These are phyloP conservation scores for Cladophialophora bantiana DNA, from an alignment of 2,329 filamentous ascomycete species.

Conservation along the genomic window DNA sequence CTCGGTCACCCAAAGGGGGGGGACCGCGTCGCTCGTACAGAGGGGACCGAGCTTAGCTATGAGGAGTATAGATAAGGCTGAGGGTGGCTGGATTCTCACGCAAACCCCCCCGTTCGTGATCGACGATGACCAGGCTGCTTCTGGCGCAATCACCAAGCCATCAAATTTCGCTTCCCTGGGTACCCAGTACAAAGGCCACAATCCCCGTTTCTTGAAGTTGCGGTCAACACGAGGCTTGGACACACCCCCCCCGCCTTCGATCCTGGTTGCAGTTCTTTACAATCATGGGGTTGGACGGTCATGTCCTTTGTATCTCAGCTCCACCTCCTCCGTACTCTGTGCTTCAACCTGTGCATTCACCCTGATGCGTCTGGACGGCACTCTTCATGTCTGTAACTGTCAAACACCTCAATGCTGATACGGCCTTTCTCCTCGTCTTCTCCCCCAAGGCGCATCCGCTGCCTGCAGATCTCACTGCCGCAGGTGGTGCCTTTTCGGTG, in stretches of 20 bases:
- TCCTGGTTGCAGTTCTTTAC: neutral
- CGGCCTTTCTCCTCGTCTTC: constrained; percentile 46
- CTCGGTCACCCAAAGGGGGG: neutral
- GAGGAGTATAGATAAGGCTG: neutral
- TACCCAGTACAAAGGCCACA: too few relatives aligned
- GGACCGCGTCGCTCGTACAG: neutral
- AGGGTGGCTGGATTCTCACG: neutral
- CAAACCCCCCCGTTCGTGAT: neutral
- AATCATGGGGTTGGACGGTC: neutral
- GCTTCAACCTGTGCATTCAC: neutral
- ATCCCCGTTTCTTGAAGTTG: too few relatives aligned
- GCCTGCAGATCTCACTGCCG: constrained; percentile 26
- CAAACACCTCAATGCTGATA: constrained; percentile 44
- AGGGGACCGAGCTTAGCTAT: neutral
- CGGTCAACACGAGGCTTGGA: too few relatives aligned
- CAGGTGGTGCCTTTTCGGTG: constrained; percentile 61
- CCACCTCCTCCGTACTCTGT: neutral
- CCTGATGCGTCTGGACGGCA: neutral
- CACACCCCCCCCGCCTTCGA: neutral
- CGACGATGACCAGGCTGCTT: constrained; percentile 1
- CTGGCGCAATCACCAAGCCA: constrained; percentile 7
- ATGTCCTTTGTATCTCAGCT: neutral
- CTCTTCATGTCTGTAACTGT: constrained; percentile 37
- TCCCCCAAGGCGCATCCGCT: constrained; percentile 32
- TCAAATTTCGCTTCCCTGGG: neutral